Evolutionary conservation across 768 basidiomycete species (phyloP), one percentile per base, ranked within the genome.

Genomic region (Auriscalpium microsporum): DNA sequence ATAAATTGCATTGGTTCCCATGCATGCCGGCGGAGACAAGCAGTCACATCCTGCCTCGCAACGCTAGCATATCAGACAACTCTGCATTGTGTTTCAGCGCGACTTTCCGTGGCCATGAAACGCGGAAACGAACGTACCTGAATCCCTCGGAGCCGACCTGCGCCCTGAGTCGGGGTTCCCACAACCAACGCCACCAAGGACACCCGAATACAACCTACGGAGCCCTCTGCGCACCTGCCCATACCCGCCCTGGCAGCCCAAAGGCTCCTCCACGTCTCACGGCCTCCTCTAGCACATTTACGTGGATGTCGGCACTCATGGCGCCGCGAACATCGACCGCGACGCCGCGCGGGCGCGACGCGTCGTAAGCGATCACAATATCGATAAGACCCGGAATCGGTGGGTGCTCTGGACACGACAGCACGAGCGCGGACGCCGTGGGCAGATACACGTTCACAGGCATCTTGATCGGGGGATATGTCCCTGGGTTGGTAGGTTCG

Each of bases 371-470:
- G 1, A 89, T 79, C 2, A 78, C 71, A 48, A 89, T 80, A 61
- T 85, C 81, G 19, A 89, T 77, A 44, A 82, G 72, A 3, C 85
- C 86, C 14, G 79, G 76, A 37, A 83, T 80, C 4, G 85, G 81
- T 1, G 81, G 74, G 35, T 80, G 77, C 62, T 83, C 82, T 2
- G 87, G 87, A 49, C 77, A 80, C 28, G 81, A 81, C 74, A 90
- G 78, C 10, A 82, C 73, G 60, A 90, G 58, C 35, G 65, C 53
- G 49, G 63, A 50, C 67, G 67, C 35, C 11, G 77, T 71, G 4
- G 83, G 81, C 46, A 90, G 71, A 62, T 76, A 80, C 11, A 89
- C 73, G 54, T 84, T 88, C 46, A 90, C 86, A 4, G 90, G 88
- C 45, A 92, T 86, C 62, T 78, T 79, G 16, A 71, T 75, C 0